phyloP scores from a whole-genome alignment of 228 moss, liverwort and hornwort species.

The Sphagnum magellanicum region DNA sequence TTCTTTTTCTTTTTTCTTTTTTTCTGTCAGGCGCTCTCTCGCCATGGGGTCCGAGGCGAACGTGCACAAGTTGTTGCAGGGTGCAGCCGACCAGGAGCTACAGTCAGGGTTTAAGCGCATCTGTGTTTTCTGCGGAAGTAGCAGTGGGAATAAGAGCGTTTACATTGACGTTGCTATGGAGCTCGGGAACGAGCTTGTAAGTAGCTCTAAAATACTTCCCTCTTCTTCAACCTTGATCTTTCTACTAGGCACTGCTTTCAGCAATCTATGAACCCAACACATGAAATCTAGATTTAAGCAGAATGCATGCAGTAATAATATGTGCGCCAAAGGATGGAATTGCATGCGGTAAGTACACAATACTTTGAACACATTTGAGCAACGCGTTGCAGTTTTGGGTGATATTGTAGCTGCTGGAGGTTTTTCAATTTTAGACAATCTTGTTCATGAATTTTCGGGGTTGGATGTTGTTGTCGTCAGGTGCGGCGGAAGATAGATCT shows the following conservation, averaged over 20 bases:
- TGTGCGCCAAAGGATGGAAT: not conserved
- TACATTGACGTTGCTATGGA: slow-evolving; percentile 19
- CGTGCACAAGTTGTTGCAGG: too few species aligned
- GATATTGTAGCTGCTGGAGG: not conserved
- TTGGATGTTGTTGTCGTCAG: slow-evolving; percentile 10
- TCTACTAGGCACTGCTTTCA: not conserved
- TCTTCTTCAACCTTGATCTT: not conserved
- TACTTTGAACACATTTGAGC: too few species aligned
- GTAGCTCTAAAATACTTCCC: not conserved
- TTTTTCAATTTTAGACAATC: not conserved
- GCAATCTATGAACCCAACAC: not conserved
- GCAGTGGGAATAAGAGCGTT: slow-evolving; percentile 28
- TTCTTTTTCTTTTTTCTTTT: too few species aligned
- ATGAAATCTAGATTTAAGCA: too few species aligned
- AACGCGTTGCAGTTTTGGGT: not conserved
- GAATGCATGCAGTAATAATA: too few species aligned
- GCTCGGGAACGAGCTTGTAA: slow-evolving; percentile 31
- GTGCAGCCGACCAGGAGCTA: too few species aligned
- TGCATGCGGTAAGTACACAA: not conserved
- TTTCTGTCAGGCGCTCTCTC: too few species aligned
- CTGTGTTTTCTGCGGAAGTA: slow-evolving; percentile 47
- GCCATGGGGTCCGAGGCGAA: too few species aligned
- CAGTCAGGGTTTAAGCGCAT: slow-evolving; percentile 16
- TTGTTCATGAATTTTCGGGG: not conserved
- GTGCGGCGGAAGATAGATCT: slow-evolving; percentile 40